Base-by-base conservation (phyloP, 1,284 basidiomycete genomes). In the Marasmius fiardii region DNA sequence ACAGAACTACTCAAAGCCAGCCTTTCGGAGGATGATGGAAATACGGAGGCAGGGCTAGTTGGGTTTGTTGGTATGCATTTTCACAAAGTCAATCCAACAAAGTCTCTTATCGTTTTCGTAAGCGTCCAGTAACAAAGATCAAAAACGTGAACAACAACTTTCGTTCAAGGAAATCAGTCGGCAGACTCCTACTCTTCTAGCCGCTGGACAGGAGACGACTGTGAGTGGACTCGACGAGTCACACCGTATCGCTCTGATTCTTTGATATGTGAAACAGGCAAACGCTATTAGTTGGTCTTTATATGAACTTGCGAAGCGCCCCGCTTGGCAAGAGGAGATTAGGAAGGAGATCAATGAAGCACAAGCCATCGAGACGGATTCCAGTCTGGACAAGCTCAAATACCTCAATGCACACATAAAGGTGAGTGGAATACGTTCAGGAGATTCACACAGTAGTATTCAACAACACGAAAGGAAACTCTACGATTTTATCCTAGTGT, bases 401-500 rank as follows among this genome's bases (percentile, higher is more conserved):
- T 51, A 41, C 34, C 39, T 55, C 28, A 55, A 55, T 20, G 47
- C 48, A 23, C n/a, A 52, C 26, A 23, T 55, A 11, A 55, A 55
- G 21, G 54, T 55, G 11, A 20, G 28, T 26, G 7, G 21, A 20
- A n/a, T 6, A 14, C 12, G 10, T 45, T 16, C 31, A 16, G 8
- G 3, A 39, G 5, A 6, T 18, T 18, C 26, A 7, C 14, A n/a
- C 26, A 11, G 26, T 31, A 16, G 44, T 24, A 20, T 24, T 18
- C 24, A 16, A 14, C 18, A 12, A 44, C 10, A 31, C 28, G 4
- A 31, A 6, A 58, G 57, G 57, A 58, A 56, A 52, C 49, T 11
- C 41, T 58, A 23, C 57, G 57, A n/a, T 35, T 52, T 11, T 51
- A 58, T 37, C 54, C 57, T 2, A 43, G 49, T 4, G 47, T 55